Evolutionary conservation across 495 filamentous ascomycete genomes (phyloP), one percentile per base, ranked within the genome.

Genomic region (Bacidia rubella): DNA sequence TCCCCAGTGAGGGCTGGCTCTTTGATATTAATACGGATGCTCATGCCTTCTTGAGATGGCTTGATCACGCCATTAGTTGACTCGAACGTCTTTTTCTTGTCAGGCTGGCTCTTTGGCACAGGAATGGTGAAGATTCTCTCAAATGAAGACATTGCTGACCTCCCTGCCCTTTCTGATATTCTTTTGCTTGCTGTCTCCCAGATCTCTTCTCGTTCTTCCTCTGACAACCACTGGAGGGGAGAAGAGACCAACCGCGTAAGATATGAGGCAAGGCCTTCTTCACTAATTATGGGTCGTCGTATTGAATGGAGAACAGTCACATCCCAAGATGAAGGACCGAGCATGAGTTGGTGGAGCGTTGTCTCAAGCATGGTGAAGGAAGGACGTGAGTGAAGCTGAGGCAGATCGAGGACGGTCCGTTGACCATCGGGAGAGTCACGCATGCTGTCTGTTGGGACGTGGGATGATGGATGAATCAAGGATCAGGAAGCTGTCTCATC

Each of bases 1-100:
- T 95, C 92, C 2, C 82, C 78, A 0, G 86, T 94, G 48, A 95
- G 67, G 1, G 88, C 80, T 0, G 92, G 92, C 61, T 98, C 92
- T 56, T 90, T 77, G 17, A 98, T 77, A 29, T 73, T 73, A 39
- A 98, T 77, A 15, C 73, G 70, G 47, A 93, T 66, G 35, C 82
- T 74, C 56, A 85, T 74, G 0, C 60, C 15, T 1, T 60, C 52
- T 3, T 54, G 51, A 2, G 52, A 55, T 4, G 57, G 57, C 19
- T 47, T 42, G 19, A 69, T 61, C 26, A 53, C 58, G 20, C n/a
- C 47, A 10, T 15, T 19, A 26, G n/a, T 21, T 11, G 11, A 40
- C 49, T 22, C 26, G 49, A 29, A 38, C 32, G 41, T 11, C 32
- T 38, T 24, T 11, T 15, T 11, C 11, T 32, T 3, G 32, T 39